Evolutionary conservation across 805 yeast genomes (phyloP), one percentile per base, ranked within the genome.

Genomic region (Yueomyces sp.): DNA sequence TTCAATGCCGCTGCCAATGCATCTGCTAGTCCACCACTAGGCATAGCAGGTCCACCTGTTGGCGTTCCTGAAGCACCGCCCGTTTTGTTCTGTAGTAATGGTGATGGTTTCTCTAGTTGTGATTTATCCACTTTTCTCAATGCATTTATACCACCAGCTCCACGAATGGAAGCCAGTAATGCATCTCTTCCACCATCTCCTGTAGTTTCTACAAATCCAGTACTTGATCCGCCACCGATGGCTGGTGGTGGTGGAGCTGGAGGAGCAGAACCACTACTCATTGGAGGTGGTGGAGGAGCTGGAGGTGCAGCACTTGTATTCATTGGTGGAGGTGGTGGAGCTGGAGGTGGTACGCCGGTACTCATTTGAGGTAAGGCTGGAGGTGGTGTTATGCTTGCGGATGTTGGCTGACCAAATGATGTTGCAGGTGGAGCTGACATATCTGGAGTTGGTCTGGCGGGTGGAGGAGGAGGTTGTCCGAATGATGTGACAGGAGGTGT

Each of bases 1-100:
- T 72, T 83, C 50, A 90, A 70, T 3, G 96, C 97, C 19, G 84
- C 84, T 7, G 94, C 86, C 42, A 87, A 66, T 0, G 95, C 95
- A 60, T 85, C 94, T 1, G 95, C 95, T 46, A 87, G 64, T 11
- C 76, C 69, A 6, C 74, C 72, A 3, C 70, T 68, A 30, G 33
- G 33, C n/a, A 65, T 52, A 8, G 63, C 61, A 4, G 60, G 47
- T 0, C 69, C 58, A 5, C 68, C 47, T 4, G 68, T 46, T 1
- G 67, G 46, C 4, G 44, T 8, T 28, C 49, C 36, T 5, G 46
- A 39, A 0, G 73, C 69, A 0, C 73, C 56, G 5, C 54, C 46
- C 42, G 77, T 84, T 28, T 90, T 90, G 37, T 68, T 67, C 2
- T 85, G 85, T 19, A 84, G 62, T 19, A 83, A 53, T 0, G 74